phyloP scores from a whole-genome alignment of 23 red algal genomes.

The Gracilaria gracilis region DNA sequence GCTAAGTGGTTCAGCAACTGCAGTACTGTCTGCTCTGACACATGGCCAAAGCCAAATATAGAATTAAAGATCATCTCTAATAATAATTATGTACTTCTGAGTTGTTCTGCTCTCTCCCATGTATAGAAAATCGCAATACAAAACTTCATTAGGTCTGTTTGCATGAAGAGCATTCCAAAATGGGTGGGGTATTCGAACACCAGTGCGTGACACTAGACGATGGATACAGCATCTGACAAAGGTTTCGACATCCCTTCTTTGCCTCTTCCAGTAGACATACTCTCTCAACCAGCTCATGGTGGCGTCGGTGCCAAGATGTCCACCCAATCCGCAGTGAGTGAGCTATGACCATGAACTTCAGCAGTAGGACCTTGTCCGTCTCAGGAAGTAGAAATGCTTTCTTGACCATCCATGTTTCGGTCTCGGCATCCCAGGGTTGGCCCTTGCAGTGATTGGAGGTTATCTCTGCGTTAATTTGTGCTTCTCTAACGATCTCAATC shows the following conservation, averaged over 20 bases:
- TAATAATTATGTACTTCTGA: conserved; percentile 5
- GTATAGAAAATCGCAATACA: conserved; percentile 55
- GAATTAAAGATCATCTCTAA: not conserved
- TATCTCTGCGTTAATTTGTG: too few species aligned
- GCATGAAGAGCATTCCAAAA: conserved; percentile 25
- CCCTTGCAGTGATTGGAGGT: too few species aligned
- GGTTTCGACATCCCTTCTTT: conserved; percentile 7
- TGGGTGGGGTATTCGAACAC: conserved; percentile 31
- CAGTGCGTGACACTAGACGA: not conserved
- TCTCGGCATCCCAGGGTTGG: not conserved
- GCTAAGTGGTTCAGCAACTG: too few species aligned
- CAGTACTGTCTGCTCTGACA: too few species aligned
- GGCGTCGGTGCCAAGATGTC: conserved; percentile 46
- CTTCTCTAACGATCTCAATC: too few species aligned
- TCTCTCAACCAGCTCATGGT: conserved; percentile 1
- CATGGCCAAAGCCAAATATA: conserved; percentile 26
- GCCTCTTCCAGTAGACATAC: conserved; percentile 21
- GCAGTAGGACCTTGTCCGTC: conserved; percentile 29
- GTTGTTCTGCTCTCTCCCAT: conserved; percentile 26
- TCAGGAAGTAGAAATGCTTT: conserved; percentile 17
- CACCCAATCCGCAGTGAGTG: conserved; percentile 28
- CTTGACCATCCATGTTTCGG: too few species aligned
- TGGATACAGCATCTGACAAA: conserved; percentile 50
- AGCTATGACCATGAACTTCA: conserved; percentile 44
- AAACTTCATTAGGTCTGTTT: conserved; percentile 26